These are phyloP conservation scores for Striga asiatica DNA, from an alignment of 257 asterid species.

Conservation along the genomic window DNA sequence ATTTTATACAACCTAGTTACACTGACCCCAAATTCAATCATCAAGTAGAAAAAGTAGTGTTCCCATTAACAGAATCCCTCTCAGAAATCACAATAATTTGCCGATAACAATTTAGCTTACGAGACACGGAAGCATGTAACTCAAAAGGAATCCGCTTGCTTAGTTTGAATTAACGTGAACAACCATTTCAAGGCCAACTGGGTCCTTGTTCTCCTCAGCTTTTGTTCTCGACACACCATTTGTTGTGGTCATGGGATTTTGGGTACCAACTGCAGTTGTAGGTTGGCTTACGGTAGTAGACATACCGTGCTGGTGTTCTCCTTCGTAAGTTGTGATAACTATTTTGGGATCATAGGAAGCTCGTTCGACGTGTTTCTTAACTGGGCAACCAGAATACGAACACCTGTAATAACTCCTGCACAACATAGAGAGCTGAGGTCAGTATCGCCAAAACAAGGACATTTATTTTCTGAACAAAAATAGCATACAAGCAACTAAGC, in stretches of 20 bases:
- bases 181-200: constrained; percentile 39
- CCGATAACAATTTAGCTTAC: neutral
- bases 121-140: neutral
- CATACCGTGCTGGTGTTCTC: constrained; percentile 57
- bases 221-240: constrained; percentile 41
- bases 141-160: constrained; percentile 8
- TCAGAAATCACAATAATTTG: no score
- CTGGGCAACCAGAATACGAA: constrained; percentile 70
- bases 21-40: constrained; percentile 18
- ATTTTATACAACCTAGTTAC: constrained; percentile 26
- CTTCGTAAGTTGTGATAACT: constrained; percentile 79
- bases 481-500: neutral
- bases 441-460: neutral
- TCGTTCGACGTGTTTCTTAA: constrained; percentile 86
- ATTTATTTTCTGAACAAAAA: neutral
- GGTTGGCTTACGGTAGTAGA: constrained; percentile 31
- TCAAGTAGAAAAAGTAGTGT: constrained; percentile 14
- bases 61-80: neutral
- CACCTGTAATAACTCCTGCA: constrained; percentile 91
- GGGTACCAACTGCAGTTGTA: constrained; percentile 22
- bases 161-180: constrained; percentile 53
- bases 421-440: constrained; percentile 14
- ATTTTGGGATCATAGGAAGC: constrained; percentile 65
- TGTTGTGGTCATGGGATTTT: constrained; percentile 22
- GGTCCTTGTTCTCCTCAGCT: constrained; percentile 30